Evolutionary conservation across 495 filamentous ascomycete genomes (phyloP).

Genomic region (Penicillium chermesinum): DNA sequence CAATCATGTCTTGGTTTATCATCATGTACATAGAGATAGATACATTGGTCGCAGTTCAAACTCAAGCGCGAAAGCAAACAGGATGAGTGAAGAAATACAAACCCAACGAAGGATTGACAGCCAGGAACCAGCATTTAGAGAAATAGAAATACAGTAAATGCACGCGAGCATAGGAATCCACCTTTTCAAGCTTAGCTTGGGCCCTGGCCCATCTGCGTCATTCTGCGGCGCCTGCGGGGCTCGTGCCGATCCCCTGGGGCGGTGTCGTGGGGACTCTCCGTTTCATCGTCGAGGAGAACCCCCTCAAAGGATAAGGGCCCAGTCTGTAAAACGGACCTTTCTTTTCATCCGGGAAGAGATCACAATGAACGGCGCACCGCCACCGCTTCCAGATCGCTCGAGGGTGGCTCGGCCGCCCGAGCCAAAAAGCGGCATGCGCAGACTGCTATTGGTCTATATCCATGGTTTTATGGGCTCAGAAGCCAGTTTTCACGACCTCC

Average conservation of each 20-base stretch:
- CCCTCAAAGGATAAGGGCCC: neutral
- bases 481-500: conserved; percentile 81
- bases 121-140: too few relatives aligned
- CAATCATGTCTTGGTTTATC: too few relatives aligned
- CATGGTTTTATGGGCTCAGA: conserved; percentile 94
- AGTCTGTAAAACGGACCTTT: neutral
- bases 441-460: conserved; percentile 75
- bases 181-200: neutral
- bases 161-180: neutral
- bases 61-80: too few relatives aligned
- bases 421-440: conserved; percentile 31
- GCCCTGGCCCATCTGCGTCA: neutral
- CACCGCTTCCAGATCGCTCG: neutral
- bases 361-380: neutral
- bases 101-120: too few relatives aligned
- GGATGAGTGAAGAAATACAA: too few relatives aligned
- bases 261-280: neutral
- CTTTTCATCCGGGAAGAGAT: neutral
- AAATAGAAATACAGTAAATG: too few relatives aligned
- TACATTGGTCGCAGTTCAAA: too few relatives aligned
- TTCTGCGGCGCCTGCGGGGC: neutral
- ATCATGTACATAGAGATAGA: too few relatives aligned
- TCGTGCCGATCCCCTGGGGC: neutral
- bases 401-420: neutral
- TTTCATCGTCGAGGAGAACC: neutral